Conservation (phyloP, 1,284 basidiomycete genomes). For the Ustilago xerochloae region DNA sequence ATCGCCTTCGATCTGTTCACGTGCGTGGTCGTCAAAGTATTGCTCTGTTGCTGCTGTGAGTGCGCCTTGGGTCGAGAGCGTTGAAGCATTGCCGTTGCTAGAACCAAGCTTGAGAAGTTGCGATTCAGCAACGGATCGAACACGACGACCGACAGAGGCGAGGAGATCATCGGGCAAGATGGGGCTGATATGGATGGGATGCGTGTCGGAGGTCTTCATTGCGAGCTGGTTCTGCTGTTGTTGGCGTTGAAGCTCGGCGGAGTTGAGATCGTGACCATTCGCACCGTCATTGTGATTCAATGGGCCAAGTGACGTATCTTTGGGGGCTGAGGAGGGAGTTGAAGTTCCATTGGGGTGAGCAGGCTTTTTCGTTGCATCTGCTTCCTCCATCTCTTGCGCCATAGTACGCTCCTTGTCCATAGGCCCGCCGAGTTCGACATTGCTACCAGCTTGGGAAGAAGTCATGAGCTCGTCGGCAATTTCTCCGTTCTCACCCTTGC, state of each 20-base stretch:
- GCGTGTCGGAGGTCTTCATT: conserved; percentile 64
- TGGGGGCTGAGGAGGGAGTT: too few species aligned
- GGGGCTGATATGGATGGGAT: conserved; percentile 63
- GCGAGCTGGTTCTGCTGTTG: conserved; percentile 33
- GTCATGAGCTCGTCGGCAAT: conserved; percentile 24
- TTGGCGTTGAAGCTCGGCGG: conserved; percentile 13
- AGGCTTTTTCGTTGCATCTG: conserved; percentile 33
- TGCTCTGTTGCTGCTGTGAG: conserved; percentile 4
- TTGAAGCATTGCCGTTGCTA: neutral
- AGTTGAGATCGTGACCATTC: neutral
- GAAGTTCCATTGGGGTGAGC: conserved; percentile 10
- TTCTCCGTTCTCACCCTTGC: neutral
- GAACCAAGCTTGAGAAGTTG: conserved; percentile 14
- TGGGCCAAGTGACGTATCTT: conserved; percentile 16
- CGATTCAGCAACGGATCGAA: conserved; percentile 32
- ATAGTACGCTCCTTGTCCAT: conserved; percentile 42
- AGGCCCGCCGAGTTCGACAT: conserved; percentile 41
- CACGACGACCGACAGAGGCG: conserved; percentile 31
- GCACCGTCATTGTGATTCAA: conserved; percentile 6
- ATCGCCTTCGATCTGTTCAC: conserved; percentile 47
- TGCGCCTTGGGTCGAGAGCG: neutral
- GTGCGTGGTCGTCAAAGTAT: conserved; percentile 28
- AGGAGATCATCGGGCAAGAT: conserved; percentile 55
- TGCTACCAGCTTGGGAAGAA: conserved; percentile 29
- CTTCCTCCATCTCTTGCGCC: conserved; percentile 47